Percentiles rank a stretch among this genome's conserved stretches.
These are phyloP conservation scores for Fusarium hostae DNA, from an alignment of 2,329 filamentous ascomycete species.

Conservation along the genomic window DNA sequence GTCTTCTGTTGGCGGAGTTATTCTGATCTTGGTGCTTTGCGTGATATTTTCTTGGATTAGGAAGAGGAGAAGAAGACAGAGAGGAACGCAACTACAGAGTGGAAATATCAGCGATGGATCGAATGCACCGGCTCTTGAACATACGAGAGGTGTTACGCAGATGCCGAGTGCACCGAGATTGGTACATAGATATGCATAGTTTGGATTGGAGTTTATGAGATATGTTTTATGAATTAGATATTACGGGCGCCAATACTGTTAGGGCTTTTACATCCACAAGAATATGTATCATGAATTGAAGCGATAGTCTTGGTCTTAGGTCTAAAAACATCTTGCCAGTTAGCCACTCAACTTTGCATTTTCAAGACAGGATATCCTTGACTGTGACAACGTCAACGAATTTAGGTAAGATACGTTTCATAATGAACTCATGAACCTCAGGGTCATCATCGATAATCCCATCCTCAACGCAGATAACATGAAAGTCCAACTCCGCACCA, in stretches of 20 bases:
- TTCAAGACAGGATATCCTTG: not conserved
- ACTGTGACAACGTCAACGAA: not conserved
- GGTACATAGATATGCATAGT: conserved; percentile 26
- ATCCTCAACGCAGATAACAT: not conserved
- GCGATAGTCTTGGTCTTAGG: rapidly evolving
- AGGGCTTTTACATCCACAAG: rapidly evolving
- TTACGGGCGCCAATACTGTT: not conserved
- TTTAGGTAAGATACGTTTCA: not conserved
- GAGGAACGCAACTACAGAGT: not conserved
- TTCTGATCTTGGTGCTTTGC: not conserved
- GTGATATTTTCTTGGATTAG: conserved; percentile 6
- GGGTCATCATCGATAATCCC: not conserved
- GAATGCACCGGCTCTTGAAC: not conserved
- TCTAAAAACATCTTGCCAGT: rapidly evolving
- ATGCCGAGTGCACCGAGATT: conserved; percentile 2
- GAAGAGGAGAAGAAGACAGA: not conserved
- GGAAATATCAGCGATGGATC: conserved; percentile 7
- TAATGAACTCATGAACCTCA: not conserved
- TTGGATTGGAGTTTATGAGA: not conserved
- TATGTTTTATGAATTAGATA: not conserved
- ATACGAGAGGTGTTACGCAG: not conserved
- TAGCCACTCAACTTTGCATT: not conserved
- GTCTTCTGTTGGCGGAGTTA: conserved; percentile 18
- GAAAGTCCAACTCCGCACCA: not conserved
- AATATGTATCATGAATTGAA: not conserved